Evolutionary conservation across 2,329 filamentous ascomycete genomes (phyloP), one percentile per base, ranked within the genome.

Genomic region (Colletotrichum australisinense): DNA sequence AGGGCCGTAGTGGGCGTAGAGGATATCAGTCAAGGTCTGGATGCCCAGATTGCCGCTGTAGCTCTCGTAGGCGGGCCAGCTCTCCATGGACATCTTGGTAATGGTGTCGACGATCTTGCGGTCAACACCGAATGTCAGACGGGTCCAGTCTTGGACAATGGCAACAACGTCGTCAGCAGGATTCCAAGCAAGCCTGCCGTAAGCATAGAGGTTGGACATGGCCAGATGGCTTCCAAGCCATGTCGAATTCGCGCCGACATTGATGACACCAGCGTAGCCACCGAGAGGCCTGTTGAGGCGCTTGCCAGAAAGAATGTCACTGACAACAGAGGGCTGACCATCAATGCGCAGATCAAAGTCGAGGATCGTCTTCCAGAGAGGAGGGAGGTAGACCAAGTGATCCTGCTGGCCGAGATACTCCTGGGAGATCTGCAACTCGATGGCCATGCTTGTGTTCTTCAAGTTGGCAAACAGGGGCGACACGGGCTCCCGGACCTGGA

Each of bases 151-250:
- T 76, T 90, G 82, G 0, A 94, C 82, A 3, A 93, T 85, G 16
- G 78, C 77, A 30, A 86, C 81, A 0, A 88, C 79, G 56, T 89
- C 86, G 0, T 80, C 76, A 0, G 83, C 82, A 0, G 92, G 89
- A 66, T 92, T 82, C 93, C 93, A 94, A 0, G 92, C 91, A 19
- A 94, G 79, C 2, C 87, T 86, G 11, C 92, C 93, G 76, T 90
- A 94, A 0, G 91, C 91, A 76, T 93, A 94, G 1, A 94, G 81
- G 78, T 94, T 94, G 0, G 90, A 91, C 91, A 94, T 92, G 62
- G 92, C 86, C 0, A 94, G 83, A 79, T 93, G 91, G 72, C 89
- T 91, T 11, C 93, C 92, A 0, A 94, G 84, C 92, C 92, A 94
- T 1, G 89, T 93, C 0, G 85, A 81, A 77, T 93, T 91, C 0